phyloP scores from a whole-genome alignment of 495 filamentous ascomycete species.

The Bacidia gigantensis region DNA sequence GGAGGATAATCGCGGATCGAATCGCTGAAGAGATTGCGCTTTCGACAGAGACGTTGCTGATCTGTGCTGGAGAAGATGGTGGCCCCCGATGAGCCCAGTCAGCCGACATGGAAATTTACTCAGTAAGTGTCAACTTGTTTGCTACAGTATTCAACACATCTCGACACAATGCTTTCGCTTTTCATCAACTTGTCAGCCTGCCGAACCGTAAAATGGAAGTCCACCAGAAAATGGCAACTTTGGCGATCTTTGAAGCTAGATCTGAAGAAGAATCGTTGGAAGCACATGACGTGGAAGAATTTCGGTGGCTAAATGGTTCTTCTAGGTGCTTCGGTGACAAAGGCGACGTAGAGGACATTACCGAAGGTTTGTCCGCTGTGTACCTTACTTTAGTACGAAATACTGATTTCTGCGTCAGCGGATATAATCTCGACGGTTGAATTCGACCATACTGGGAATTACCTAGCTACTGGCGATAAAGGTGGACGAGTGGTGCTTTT shows the following conservation, averaged over 20 bases:
- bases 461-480: slow-evolving; percentile 95
- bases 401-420: slow-evolving; percentile 38
- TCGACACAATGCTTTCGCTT: not conserved
- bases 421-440: slow-evolving; percentile 99
- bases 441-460: slow-evolving; percentile 98
- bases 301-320: slow-evolving; percentile 14
- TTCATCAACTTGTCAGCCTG: not conserved
- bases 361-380: slow-evolving; percentile 64
- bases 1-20: too few relatives aligned
- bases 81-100: slow-evolving; percentile 71
- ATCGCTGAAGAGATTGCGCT: not conserved
- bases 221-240: not conserved
- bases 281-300: not conserved
- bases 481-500: slow-evolving; percentile 93
- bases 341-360: slow-evolving; percentile 98
- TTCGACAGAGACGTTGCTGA: not conserved
- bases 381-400: not conserved
- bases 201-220: not conserved
- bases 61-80: slow-evolving; percentile 57
- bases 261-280: not conserved
- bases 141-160: not conserved
- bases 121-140: slow-evolving; percentile 56
- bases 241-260: not conserved
- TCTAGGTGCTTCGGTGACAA: slow-evolving; percentile 97
- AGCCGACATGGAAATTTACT: slow-evolving; percentile 99